Percentiles rank a stretch among this genome's conserved stretches.
Evolutionary conservation across 2,329 filamentous ascomycete genomes (phyloP).

Genomic region (Colletotrichum scovillei): DNA sequence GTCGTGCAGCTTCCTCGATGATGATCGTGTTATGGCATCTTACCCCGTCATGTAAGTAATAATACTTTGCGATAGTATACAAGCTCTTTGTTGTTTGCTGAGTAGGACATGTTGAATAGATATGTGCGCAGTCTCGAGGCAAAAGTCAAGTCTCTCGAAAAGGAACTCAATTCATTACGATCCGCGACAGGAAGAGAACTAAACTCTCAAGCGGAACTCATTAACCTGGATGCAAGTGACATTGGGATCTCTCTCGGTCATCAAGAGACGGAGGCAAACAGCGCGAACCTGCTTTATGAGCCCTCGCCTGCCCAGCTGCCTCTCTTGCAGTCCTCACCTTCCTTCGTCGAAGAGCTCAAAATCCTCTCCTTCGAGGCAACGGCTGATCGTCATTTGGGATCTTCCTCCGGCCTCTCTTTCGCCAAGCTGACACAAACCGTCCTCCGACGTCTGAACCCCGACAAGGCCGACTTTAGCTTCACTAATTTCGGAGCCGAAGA

Average conservation of each 20-base stretch:
- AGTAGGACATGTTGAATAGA: background rate
- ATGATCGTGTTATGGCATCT: slow-evolving; percentile 50
- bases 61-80: too few species aligned
- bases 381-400: slow-evolving; percentile 56
- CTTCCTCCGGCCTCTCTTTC: slow-evolving; percentile 56
- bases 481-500: slow-evolving; percentile 25
- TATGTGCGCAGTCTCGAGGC: background rate
- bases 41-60: slow-evolving; percentile 52
- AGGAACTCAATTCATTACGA: background rate
- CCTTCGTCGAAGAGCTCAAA: slow-evolving; percentile 48
- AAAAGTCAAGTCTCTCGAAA: background rate
- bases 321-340: slow-evolving; percentile 36
- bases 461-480: slow-evolving; percentile 56
- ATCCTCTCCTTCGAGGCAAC: slow-evolving; percentile 54
- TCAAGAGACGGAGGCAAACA: background rate
- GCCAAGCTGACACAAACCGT: slow-evolving; percentile 55
- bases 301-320: slow-evolving; percentile 17
- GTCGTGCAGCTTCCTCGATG: slow-evolving; percentile 53
- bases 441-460: slow-evolving; percentile 53
- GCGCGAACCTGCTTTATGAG: slow-evolving; percentile 17
- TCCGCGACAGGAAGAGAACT: too few species aligned
- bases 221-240: background rate
- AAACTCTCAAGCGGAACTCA: background rate
- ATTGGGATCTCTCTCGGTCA: background rate
- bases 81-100: too few species aligned